Base-by-base conservation (phyloP, 2,329 filamentous ascomycete genomes). In the Neurospora sp. region DNA sequence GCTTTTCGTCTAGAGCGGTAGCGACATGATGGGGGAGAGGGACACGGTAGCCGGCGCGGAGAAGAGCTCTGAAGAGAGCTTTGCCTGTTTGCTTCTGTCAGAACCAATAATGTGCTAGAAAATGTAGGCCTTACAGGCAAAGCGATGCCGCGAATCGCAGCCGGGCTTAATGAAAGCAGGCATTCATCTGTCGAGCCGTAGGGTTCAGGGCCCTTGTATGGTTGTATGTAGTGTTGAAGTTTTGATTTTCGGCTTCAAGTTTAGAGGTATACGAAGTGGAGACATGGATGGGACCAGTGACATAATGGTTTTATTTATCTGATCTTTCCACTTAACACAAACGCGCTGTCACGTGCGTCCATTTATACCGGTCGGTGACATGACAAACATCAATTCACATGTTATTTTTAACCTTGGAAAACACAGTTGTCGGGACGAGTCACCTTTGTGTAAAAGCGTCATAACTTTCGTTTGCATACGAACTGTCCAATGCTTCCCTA, bases 31-130 rank as follows among this genome's bases (percentile, higher is more conserved):
- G 75, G 1, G 86, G 84, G 1, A 92, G 79, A 1, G 84, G 80
- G 40, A 91, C 80, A 52, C 79, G 81, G 38, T 81, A 78, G 71
- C 84, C 87, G 79, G 87, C 85, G 72, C 84, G 84, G 68, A 93
- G 80, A 69, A 95, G 86, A 42, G 90, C 88, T 72, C 90, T 86
- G 80, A 90, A 94, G 67, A 95, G 87, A 68, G 91, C 90, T 73
- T 92, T 84, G 77, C 87, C 89, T 90, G 73, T 23, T 28, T 36
- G 7, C 70, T 42, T 70, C 67, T 40, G 68, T 19, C 5, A 10
- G 28, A 36, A 52, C 10, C 4, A 17, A 13, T 13, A 38, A 11
- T 28, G 13, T 33, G 15, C 1, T 13, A 28, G 43, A 39, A 33
- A 40, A 33, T 13, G 7, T n/a, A 43, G 9, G 28, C 10, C 78